Base-by-base conservation (phyloP, 208 protist genomes). In the Trypanosoma caninum region DNA sequence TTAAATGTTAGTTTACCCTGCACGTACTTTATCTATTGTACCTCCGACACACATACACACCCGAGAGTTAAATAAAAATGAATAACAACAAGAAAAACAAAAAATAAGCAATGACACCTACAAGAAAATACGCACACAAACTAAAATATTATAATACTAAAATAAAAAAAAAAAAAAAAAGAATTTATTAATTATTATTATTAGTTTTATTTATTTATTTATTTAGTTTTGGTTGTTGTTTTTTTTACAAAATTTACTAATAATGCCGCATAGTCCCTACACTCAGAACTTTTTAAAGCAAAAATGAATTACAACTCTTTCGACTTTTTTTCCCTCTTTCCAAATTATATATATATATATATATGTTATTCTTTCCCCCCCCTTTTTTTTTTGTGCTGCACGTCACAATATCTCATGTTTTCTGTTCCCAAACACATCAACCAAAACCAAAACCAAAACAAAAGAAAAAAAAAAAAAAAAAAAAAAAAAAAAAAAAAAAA, bases 401-500 rank as follows among this genome's bases (percentile, higher is more conserved):
- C 13, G 8, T 13, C 13, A 40, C 35, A 40, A 40, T 16, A 8
- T 40, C 35, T 13, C 13, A 40, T 40, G 13, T n/a, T n/a, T n/a
- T n/a, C n/a, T n/a, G n/a, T n/a, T n/a, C 8, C 18, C 9, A 6
- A 47, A 47, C 8, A 47, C 6, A 22, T 7, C 18, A 6, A 47
- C 8, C 42, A 23, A 47, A 47, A 23, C 42, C 9, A 9, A 47
- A 47, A 9, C 42, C 6, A 7, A 8, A 52, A 9, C n/a, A 52
- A 25, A 52, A 54, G 30, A 54, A 33, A 37, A 54, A 54, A 13
- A 37, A 37, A 4, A 27, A 35, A n/a, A 54, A 11, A 54, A 54
- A 20, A 7, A 13, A 22, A 22, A 8, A 7, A 22, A n/a, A 22
- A 47, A 8, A 47, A 22, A 20, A 18, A 54, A 54, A 4, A 18